A percentile compares a stretch with the other conserved stretches of the same genome.
These are phyloP conservation scores for Malus hybrid DNA, from an alignment of 331 rosid species.

Conservation along the genomic window DNA sequence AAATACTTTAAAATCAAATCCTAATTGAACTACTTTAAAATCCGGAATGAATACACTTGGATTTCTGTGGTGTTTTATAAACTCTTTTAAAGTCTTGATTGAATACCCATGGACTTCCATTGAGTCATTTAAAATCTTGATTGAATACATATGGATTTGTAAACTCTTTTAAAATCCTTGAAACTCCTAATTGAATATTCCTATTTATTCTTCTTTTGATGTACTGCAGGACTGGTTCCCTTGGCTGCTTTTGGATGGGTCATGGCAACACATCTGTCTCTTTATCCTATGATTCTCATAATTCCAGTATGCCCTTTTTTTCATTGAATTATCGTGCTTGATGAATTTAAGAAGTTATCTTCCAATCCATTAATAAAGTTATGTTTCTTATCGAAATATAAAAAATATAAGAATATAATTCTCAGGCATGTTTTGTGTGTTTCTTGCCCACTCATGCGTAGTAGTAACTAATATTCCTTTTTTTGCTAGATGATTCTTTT, in stretches of 20 bases:
- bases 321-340: neutral
- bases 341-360: neutral
- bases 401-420: neutral
- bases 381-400: neutral
- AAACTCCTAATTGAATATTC: too few species aligned
- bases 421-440: neutral
- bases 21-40: too few species aligned
- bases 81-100: too few species aligned
- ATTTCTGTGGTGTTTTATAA: too few species aligned
- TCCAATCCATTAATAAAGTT: neutral
- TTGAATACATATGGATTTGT: too few species aligned
- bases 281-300: constrained; percentile 72
- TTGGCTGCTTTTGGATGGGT: constrained; percentile 97
- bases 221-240: constrained; percentile 55
- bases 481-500: constrained; percentile 54
- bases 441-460: neutral
- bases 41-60: too few species aligned
- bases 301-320: constrained; percentile 56
- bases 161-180: too few species aligned
- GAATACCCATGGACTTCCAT: too few species aligned
- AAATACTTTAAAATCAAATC: too few species aligned
- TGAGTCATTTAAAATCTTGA: too few species aligned
- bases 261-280: constrained; percentile 84
- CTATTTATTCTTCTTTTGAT: constrained; percentile 18
- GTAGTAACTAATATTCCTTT: neutral